Conservation (phyloP, 2,329 filamentous ascomycete genomes). For the Fusarium sublunatum region DNA sequence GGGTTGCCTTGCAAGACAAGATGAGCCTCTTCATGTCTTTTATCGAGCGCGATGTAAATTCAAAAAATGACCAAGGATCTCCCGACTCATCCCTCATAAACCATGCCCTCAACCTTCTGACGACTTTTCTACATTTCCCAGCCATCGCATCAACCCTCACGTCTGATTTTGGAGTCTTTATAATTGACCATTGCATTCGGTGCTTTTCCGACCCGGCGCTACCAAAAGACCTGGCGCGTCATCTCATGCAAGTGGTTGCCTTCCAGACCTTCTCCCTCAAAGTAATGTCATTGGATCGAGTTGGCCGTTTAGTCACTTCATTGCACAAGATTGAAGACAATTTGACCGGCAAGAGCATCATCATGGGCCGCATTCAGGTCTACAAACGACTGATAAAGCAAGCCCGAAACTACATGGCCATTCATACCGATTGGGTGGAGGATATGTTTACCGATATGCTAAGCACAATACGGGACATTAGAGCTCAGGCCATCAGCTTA, state of each 20-base stretch:
- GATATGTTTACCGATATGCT: slow-evolving; percentile 86
- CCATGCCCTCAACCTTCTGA: slow-evolving; percentile 81
- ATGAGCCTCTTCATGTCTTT: slow-evolving; percentile 83
- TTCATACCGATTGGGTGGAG: slow-evolving; percentile 81
- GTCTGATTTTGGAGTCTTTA: slow-evolving; percentile 81
- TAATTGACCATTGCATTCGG: slow-evolving; percentile 83
- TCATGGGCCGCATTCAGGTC: slow-evolving; percentile 79
- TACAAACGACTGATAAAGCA: slow-evolving; percentile 83
- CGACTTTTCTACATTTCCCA: slow-evolving; percentile 79
- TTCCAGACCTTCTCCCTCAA: slow-evolving; percentile 82
- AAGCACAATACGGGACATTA: slow-evolving; percentile 80
- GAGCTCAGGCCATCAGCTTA: slow-evolving; percentile 77
- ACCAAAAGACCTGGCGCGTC: slow-evolving; percentile 82
- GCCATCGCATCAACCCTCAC: slow-evolving; percentile 77
- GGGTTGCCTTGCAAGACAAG: slow-evolving; percentile 77
- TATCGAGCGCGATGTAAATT: slow-evolving; percentile 82
- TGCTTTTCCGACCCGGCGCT: slow-evolving; percentile 74
- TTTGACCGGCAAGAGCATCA: slow-evolving; percentile 82
- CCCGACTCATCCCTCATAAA: slow-evolving; percentile 77
- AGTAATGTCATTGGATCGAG: slow-evolving; percentile 77
- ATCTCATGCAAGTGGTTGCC: slow-evolving; percentile 82
- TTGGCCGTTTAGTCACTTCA: slow-evolving; percentile 75
- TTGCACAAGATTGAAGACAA: slow-evolving; percentile 79
- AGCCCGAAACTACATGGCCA: slow-evolving; percentile 75
- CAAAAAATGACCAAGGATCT: slow-evolving; percentile 65